phyloP scores from a whole-genome alignment of 352 stramenopile genomes.

The Pythium insidiosum region DNA sequence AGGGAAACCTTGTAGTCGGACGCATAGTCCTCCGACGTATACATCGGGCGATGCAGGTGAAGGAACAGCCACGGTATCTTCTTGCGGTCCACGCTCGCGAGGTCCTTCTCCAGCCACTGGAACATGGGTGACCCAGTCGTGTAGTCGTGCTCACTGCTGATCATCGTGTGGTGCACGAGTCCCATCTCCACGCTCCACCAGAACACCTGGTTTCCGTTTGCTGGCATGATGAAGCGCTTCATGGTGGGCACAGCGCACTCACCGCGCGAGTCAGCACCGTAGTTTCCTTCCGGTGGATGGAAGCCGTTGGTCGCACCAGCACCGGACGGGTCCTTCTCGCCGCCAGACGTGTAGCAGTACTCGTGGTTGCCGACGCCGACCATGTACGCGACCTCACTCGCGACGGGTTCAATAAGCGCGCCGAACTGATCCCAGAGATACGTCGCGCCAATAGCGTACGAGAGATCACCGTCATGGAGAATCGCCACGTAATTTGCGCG shows the following conservation, averaged over 20 bases:
- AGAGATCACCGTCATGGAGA: conserved; percentile 70
- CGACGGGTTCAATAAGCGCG: conserved; percentile 56
- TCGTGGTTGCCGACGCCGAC: conserved; percentile 30
- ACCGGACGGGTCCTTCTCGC: conserved; percentile 10
- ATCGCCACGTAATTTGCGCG: conserved; percentile 33
- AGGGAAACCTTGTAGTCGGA: conserved; percentile 1
- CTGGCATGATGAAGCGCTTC: conserved; percentile 43
- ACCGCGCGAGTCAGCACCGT: conserved; percentile 19
- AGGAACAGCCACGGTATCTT: conserved; percentile 16
- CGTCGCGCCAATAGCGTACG: conserved; percentile 45
- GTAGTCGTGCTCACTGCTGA: conserved; percentile 22
- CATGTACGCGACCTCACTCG: conserved; percentile 53
- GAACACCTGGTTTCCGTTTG: conserved; percentile 17
- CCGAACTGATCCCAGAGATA: conserved; percentile 69
- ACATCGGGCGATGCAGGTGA: conserved; percentile 18
- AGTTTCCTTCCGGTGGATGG: conserved; percentile 8
- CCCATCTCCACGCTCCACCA: conserved; percentile 20
- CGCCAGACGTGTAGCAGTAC: conserved; percentile 10
- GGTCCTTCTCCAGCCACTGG: conserved; percentile 19
- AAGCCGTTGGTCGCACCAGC: conserved; percentile 6
- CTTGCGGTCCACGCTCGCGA: conserved; percentile 13
- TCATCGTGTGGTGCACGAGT: conserved; percentile 14
- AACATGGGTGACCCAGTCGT: conserved; percentile 10
- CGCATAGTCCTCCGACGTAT: conserved; percentile 1
- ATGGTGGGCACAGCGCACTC: conserved; percentile 62